Conservation (phyloP, 768 basidiomycete species). For the Tylopilus sp. region DNA sequence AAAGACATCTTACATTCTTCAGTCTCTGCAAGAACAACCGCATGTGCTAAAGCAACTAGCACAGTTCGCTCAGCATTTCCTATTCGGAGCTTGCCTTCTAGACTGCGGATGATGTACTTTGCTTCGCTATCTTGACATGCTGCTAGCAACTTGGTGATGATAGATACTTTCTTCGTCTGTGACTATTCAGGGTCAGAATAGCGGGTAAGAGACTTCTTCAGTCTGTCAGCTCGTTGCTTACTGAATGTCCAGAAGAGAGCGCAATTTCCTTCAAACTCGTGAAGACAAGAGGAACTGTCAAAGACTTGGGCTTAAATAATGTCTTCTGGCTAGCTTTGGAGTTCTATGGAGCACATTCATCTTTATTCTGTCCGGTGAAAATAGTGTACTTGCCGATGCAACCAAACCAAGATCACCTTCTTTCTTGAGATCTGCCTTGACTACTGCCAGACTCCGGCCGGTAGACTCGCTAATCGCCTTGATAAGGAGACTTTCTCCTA, state of each 20-base stretch:
- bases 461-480: conserved; percentile 96
- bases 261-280: conserved; percentile 90
- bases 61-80: conserved; percentile 96
- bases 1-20: conserved; percentile 47
- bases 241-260: conserved; percentile 76
- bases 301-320: conserved; percentile 88
- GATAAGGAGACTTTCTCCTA: conserved; percentile 90
- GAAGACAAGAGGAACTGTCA: conserved; percentile 89
- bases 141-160: conserved; percentile 91
- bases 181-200: conserved; percentile 48
- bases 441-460: conserved; percentile 74
- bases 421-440: conserved; percentile 91
- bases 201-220: background rate
- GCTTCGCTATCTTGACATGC: conserved; percentile 91
- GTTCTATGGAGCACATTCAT: conserved; percentile 47
- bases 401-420: conserved; percentile 96
- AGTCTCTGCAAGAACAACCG: conserved; percentile 77
- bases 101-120: conserved; percentile 92
- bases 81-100: conserved; percentile 96
- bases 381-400: conserved; percentile 67
- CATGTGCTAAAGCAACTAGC: conserved; percentile 92
- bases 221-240: conserved; percentile 32
- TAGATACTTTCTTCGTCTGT: conserved; percentile 91
- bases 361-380: background rate
- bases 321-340: conserved; percentile 93